A percentile compares a stretch with the other conserved stretches of the same genome.
Conservation (phyloP, 495 filamentous ascomycete species). For the Ascobolus immersus region DNA sequence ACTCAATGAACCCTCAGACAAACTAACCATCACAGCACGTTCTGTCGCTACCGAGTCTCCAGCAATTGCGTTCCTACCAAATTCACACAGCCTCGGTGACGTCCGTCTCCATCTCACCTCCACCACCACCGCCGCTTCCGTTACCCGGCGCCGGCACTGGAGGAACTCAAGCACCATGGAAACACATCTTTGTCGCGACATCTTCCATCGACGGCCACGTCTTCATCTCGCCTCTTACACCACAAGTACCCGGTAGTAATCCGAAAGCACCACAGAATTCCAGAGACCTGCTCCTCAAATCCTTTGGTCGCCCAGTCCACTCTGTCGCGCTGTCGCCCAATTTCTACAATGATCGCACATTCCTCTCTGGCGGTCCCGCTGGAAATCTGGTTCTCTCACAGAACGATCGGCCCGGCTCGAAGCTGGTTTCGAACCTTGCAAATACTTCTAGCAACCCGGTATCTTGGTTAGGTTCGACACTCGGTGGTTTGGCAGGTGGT, state of each 20-base stretch:
- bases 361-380: slow-evolving; percentile 70
- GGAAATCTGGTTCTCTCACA: slow-evolving; percentile 75
- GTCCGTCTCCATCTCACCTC: slow-evolving; percentile 71
- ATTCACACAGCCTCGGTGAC: slow-evolving; percentile 82
- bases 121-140: slow-evolving; percentile 43
- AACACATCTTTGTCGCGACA: slow-evolving; percentile 72
- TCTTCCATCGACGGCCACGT: slow-evolving; percentile 91
- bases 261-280: slow-evolving; percentile 19
- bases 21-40: slow-evolving; percentile 36
- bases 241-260: slow-evolving; percentile 19
- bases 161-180: slow-evolving; percentile 42
- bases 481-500: slow-evolving; percentile 38
- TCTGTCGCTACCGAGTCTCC: slow-evolving; percentile 52
- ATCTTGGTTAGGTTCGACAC: slow-evolving; percentile 47
- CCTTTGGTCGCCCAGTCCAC: slow-evolving; percentile 78
- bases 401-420: slow-evolving; percentile 41
- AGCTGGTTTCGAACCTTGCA: slow-evolving; percentile 31
- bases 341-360: slow-evolving; percentile 64
- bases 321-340: slow-evolving; percentile 78
- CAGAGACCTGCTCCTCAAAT: slow-evolving; percentile 62
- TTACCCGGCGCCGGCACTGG: no score
- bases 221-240: slow-evolving; percentile 56
- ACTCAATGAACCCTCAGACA: neutral
- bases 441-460: neutral
- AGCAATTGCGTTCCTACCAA: slow-evolving; percentile 57